phyloP scores from a whole-genome alignment of 805 yeast species.

The Starmera pachycereana region DNA sequence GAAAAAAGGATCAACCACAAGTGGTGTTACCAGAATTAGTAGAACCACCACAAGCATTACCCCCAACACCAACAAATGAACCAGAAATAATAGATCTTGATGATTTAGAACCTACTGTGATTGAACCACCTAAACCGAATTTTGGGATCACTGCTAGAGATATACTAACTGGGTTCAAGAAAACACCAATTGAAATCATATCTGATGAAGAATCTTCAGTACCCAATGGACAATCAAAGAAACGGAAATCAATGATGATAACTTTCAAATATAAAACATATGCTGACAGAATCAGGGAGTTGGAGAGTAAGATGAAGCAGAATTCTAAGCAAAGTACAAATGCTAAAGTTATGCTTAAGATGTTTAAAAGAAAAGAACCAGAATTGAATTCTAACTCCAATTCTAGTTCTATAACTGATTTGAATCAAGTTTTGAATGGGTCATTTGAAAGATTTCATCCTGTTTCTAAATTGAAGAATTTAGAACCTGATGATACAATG shows the following conservation, averaged over 20 bases:
- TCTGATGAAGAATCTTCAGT: conserved; percentile 1
- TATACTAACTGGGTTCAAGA: neutral
- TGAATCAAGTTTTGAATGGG: conserved; percentile 4
- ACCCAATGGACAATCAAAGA: neutral
- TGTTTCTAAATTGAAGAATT: conserved; percentile 12
- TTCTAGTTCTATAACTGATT: conserved; percentile 5
- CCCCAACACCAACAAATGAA: no score
- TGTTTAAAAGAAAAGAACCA: conserved; percentile 1
- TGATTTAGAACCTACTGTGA: neutral
- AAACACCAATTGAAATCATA: neutral
- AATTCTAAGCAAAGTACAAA: conserved; percentile 7
- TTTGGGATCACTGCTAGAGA: neutral
- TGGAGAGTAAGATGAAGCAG: conserved; percentile 14
- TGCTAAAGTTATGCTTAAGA: conserved; percentile 10
- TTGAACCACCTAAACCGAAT: neutral
- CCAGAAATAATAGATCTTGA: no score
- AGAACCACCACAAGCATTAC: no score
- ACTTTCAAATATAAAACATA: conserved; percentile 12
- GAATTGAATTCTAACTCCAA: neutral
- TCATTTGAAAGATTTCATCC: conserved; percentile 5
- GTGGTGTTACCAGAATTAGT: no score
- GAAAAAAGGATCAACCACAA: no score
- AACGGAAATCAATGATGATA: conserved; percentile 2
- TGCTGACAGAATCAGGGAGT: conserved; percentile 7
- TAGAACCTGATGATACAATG: conserved; percentile 1